Evolutionary conservation across 768 basidiomycete species (phyloP).

Genomic region (Coprinellus micaceus): DNA sequence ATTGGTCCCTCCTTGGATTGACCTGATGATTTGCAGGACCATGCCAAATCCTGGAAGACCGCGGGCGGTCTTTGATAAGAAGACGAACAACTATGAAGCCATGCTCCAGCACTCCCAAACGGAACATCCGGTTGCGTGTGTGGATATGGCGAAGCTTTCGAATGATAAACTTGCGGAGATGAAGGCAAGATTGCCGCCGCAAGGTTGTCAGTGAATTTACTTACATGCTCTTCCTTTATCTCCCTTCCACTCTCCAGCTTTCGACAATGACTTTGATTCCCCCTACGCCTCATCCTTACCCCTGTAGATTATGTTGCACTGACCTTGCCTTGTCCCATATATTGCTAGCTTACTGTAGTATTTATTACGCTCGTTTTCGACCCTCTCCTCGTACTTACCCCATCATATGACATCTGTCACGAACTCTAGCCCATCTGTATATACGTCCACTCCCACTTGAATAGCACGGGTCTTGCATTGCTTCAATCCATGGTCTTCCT

Average conservation of each 20-base stretch:
- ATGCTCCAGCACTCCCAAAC: background rate
- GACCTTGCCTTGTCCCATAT: too few relatives aligned
- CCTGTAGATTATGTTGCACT: too few relatives aligned
- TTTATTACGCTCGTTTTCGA: too few relatives aligned
- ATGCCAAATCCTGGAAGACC: background rate
- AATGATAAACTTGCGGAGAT: constrained; percentile 3
- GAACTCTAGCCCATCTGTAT: too few relatives aligned
- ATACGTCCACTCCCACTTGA: too few relatives aligned
- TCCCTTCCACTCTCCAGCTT: background rate
- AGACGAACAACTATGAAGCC: background rate
- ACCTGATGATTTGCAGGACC: background rate
- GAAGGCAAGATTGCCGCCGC: constrained; percentile 3
- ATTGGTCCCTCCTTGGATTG: too few relatives aligned
- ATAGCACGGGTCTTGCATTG: too few relatives aligned
- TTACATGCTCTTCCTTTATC: background rate
- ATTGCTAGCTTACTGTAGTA: too few relatives aligned
- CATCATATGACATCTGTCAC: too few relatives aligned
- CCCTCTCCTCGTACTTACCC: background rate
- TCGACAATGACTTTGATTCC: too few relatives aligned
- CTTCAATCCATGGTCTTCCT: too few relatives aligned
- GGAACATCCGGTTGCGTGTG: constrained; percentile 8
- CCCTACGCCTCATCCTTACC: too few relatives aligned
- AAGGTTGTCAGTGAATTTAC: background rate
- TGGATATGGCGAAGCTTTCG: constrained; percentile 3
- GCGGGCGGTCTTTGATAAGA: constrained; percentile 1